These are phyloP conservation scores for Cyberlindnera nakhonratchasimensis DNA, from an alignment of 805 yeast species.

Conservation along the genomic window DNA sequence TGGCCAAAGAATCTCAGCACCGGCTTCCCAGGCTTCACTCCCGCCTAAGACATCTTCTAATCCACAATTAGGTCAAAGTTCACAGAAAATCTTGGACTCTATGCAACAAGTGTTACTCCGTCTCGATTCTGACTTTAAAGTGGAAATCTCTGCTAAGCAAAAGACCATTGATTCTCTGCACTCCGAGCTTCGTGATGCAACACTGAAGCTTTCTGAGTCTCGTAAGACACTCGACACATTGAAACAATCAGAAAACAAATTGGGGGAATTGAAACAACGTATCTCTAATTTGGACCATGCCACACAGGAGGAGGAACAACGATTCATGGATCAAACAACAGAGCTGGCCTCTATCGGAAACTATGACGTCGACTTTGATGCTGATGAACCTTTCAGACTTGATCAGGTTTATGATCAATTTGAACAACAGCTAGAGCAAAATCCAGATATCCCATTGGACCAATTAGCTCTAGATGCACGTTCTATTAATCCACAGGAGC, in stretches of 20 bases:
- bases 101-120: constrained; percentile 48
- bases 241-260: constrained; percentile 39
- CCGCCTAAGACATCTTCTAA: background rate
- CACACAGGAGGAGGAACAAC: constrained; percentile 56
- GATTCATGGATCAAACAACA: constrained; percentile 43
- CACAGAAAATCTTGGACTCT: constrained; percentile 44
- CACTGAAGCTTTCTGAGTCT: constrained; percentile 45
- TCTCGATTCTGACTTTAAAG: constrained; percentile 56
- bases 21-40: background rate
- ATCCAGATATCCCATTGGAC: constrained; percentile 29
- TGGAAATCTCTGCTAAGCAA: constrained; percentile 53
- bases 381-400: constrained; percentile 88
- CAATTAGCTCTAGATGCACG: constrained; percentile 21
- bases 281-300: constrained; percentile 59
- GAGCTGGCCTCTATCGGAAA: constrained; percentile 37
- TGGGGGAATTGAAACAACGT: constrained; percentile 51
- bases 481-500: constrained; percentile 24
- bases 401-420: constrained; percentile 55
- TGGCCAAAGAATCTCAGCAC: background rate
- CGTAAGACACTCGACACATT: constrained; percentile 51
- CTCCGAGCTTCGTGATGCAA: constrained; percentile 53
- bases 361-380: constrained; percentile 63
- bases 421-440: constrained; percentile 36
- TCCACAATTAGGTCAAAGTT: constrained; percentile 19
- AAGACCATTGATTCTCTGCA: constrained; percentile 50